A percentile compares a stretch with the other conserved stretches of the same genome.
Evolutionary conservation across 139 green algal genomes (phyloP).

Genomic region (Chlamydomonas incerta): DNA sequence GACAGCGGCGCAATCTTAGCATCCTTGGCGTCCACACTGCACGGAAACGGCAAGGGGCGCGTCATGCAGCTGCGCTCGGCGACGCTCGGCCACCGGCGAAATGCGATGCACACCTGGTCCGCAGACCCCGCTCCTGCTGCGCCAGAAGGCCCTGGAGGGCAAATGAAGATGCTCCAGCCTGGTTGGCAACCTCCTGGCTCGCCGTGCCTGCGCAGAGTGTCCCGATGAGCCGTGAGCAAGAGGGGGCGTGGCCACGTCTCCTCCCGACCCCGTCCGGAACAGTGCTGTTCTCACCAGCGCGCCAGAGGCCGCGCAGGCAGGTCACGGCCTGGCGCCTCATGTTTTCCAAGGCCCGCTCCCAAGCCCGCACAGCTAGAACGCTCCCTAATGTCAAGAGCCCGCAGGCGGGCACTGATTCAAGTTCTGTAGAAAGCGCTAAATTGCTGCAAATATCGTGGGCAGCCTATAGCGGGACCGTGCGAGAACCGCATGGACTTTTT

Average conservation of each 20-base stretch:
- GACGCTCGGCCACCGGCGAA: neutral
- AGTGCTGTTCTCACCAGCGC: neutral
- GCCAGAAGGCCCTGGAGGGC: neutral
- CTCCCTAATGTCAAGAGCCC: too few species aligned
- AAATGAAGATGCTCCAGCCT: neutral
- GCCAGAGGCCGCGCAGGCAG: conserved; percentile 38
- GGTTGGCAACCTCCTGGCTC: too few species aligned
- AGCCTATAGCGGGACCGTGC: too few species aligned
- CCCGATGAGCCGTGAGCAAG: too few species aligned
- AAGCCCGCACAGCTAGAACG: too few species aligned
- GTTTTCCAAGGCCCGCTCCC: neutral
- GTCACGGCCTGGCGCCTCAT: conserved; percentile 43
- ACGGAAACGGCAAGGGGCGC: neutral
- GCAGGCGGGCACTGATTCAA: too few species aligned
- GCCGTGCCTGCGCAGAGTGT: too few species aligned
- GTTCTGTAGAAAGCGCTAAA: too few species aligned
- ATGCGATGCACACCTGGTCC: conserved; percentile 19
- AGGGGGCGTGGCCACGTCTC: neutral
- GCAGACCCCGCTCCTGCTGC: conserved; percentile 23
- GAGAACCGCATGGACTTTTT: too few species aligned
- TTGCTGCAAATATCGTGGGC: too few species aligned
- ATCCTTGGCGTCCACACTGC: neutral
- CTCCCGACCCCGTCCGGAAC: neutral
- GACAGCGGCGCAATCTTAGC: conserved; percentile 17
- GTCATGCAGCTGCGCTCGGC: neutral